A percentile compares a stretch with the other conserved stretches of the same genome.
phyloP scores from a whole-genome alignment of 225 moss, liverwort and hornwort genomes.

The Marchantia polymorpha region DNA sequence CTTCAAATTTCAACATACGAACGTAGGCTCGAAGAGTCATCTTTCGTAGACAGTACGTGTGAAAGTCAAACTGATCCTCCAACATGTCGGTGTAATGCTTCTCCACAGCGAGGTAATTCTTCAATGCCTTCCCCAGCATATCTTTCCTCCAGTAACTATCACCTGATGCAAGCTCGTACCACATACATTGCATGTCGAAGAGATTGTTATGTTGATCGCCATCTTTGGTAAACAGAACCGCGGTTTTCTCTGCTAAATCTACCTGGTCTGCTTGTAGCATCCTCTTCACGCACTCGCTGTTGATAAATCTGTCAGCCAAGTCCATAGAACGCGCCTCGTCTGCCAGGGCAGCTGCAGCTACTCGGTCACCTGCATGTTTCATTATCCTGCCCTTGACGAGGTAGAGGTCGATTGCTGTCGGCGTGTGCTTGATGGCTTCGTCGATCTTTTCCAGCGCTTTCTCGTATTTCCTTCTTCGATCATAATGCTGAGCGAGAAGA shows the following conservation, averaged over 20 bases:
- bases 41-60: conserved; percentile 94
- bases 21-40: conserved; percentile 98
- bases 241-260: conserved; percentile 93
- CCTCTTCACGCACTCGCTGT: conserved; percentile 96
- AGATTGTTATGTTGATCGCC: conserved; percentile 98
- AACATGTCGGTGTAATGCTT: conserved; percentile 99
- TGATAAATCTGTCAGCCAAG: conserved; percentile 91
- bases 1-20: conserved; percentile 96
- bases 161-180: conserved; percentile 98
- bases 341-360: conserved; percentile 76
- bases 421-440: conserved; percentile 83
- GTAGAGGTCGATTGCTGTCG: conserved; percentile 92
- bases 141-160: conserved; percentile 97
- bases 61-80: conserved; percentile 98
- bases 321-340: conserved; percentile 99
- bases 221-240: conserved; percentile 93
- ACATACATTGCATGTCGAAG: conserved; percentile 99
- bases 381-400: conserved; percentile 96
- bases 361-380: conserved; percentile 93
- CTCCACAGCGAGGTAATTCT: conserved; percentile 97
- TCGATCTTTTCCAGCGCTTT: conserved; percentile 73
- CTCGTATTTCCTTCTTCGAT: conserved; percentile 60
- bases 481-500: conserved; percentile 92
- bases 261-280: conserved; percentile 99
- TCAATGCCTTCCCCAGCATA: conserved; percentile 82